Evolutionary conservation across 1,139 yeast species (phyloP), one percentile per base, ranked within the genome.

Genomic region (Geotrichum fermentans): DNA sequence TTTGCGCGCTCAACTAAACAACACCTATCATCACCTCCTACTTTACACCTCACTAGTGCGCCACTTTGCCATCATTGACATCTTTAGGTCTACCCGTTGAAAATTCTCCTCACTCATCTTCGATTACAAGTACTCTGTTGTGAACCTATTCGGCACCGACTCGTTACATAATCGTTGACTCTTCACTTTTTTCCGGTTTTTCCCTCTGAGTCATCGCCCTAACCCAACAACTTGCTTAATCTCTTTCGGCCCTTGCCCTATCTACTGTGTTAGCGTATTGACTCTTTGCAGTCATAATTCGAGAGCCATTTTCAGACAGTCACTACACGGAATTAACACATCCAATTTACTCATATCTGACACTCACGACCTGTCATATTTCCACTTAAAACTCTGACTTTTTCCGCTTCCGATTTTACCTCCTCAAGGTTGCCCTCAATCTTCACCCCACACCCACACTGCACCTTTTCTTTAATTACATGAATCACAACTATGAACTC

Each of bases 401-500:
- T 21, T 30, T 20, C 38, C 20, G 21, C 20, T 17, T 24, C 16
- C 13, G n/a, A 20, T n/a, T 17, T n/a, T n/a, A n/a, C n/a, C 24
- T 26, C 42, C n/a, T 28, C 34, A 39, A 39, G 42, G 29, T 39
- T 39, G 34, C 34, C 16, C 17, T n/a, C 18, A 32, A 41, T 10
- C 30, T 41, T 18, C 22, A 22, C 37, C 24, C 24, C n/a, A n/a
- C 32, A 34, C 34, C 20, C 21, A 17, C 40, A 20, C 33, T n/a
- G n/a, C n/a, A n/a, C n/a, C n/a, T n/a, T n/a, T 18, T 21, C 16
- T 21, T 18, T 21, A 21, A 11, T 24, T 34, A 24, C 33, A 24
- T 34, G 45, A 18, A 14, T 17, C 29, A 7, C 10, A 26, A 26
- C 32, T 20, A 43, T 43, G 46, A 43, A 17, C 26, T 43, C 46